These are phyloP conservation scores for Epichloe baconii DNA, from an alignment of 2,329 filamentous ascomycete genomes.

Conservation along the genomic window DNA sequence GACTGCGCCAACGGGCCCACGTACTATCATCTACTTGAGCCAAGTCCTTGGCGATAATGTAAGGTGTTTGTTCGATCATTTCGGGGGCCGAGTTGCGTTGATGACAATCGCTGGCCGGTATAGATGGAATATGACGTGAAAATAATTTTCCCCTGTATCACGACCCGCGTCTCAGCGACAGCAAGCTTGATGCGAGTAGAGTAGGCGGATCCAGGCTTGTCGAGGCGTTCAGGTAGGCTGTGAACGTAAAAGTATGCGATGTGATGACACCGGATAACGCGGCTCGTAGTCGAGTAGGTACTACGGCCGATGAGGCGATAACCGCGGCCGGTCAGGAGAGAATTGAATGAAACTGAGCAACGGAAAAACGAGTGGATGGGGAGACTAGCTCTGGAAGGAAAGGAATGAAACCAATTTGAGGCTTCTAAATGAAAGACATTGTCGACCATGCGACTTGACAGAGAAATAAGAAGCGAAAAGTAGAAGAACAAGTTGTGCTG, in stretches of 20 bases:
- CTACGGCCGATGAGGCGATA: neutral
- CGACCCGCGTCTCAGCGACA: neutral
- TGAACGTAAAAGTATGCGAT: neutral
- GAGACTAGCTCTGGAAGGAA: conserved; percentile 11
- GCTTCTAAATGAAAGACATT: conserved; percentile 21
- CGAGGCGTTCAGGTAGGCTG: neutral
- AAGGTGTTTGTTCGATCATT: conserved; percentile 7
- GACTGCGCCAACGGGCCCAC: conserved; percentile 3
- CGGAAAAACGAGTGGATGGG: conserved; percentile 14
- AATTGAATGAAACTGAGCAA: neutral
- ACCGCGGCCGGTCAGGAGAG: neutral
- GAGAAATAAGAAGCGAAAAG: conserved; percentile 9
- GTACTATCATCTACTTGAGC: conserved; percentile 19
- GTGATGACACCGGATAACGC: neutral
- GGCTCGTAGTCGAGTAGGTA: conserved; percentile 4
- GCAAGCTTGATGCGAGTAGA: neutral
- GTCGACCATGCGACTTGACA: conserved; percentile 15
- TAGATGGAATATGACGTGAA: neutral
- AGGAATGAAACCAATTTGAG: conserved; percentile 8
- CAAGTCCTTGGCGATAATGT: conserved; percentile 14
- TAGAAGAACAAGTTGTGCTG: neutral
- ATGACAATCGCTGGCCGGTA: conserved; percentile 1
- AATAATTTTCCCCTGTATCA: neutral
- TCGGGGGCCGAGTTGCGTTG: neutral
- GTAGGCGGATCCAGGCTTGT: neutral